Evolutionary conservation across 1,139 yeast genomes (phyloP).

Genomic region (Nadsonia starkeyi-henricii): DNA sequence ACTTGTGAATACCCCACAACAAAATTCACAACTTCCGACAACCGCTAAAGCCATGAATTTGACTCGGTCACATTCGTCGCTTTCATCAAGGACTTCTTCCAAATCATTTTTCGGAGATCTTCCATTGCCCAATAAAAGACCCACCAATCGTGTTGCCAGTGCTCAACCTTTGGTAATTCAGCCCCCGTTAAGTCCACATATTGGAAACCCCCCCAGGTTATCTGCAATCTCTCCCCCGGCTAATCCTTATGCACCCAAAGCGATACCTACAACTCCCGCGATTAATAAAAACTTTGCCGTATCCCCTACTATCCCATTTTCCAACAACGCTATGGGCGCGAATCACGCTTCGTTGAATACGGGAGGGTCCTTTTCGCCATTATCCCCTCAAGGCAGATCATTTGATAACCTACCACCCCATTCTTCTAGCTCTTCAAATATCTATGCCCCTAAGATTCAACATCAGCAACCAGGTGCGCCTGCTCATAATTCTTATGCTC

Average conservation of each 20-base stretch:
- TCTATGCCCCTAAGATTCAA: too few relatives aligned
- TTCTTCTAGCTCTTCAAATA: too few relatives aligned
- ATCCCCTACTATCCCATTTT: not conserved
- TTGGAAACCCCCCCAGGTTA: not conserved
- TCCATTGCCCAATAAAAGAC: not conserved
- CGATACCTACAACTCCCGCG: slow-evolving; percentile 4
- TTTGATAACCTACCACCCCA: too few relatives aligned
- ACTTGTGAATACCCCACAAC: slow-evolving; percentile 2
- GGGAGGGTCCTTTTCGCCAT: too few relatives aligned
- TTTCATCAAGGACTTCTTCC: not conserved
- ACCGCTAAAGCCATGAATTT: slow-evolving; percentile 1
- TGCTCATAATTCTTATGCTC: too few relatives aligned
- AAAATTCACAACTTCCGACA: not conserved
- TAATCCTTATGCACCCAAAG: slow-evolving; percentile 11
- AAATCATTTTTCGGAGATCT: not conserved
- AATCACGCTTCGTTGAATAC: too few relatives aligned
- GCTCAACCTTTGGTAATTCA: not conserved
- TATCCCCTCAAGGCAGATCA: too few relatives aligned
- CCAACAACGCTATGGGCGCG: too few relatives aligned
- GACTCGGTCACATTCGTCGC: slow-evolving; percentile 1
- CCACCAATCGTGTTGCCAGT: not conserved
- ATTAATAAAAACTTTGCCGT: slow-evolving; percentile 1
- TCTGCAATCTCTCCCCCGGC: slow-evolving; percentile 8
- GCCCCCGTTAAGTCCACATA: not conserved
- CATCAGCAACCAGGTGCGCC: too few relatives aligned